Base-by-base conservation (phyloP, 1,139 yeast genomes). In the Magnusiomyces tetraspermus region DNA sequence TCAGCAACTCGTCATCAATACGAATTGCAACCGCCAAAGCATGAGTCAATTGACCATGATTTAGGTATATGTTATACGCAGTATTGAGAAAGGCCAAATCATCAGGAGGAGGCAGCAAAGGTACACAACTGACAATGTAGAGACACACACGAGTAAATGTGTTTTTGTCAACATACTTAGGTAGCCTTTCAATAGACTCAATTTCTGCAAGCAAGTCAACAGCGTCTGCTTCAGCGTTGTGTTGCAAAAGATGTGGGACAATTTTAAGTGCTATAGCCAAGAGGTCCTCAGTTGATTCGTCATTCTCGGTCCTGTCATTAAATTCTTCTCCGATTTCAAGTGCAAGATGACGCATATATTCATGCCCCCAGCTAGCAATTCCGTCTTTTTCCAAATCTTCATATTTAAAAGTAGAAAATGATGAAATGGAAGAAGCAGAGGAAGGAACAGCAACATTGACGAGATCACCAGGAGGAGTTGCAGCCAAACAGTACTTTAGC, bases 211-310 rank as follows among this genome's bases (percentile, higher is more conserved):
- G 75, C 61, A 92, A 74, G 71, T 92, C 99, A 31, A 92, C 96
- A 1, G 98, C 98, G 67, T 92, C 99, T 8, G 97, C 96, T 71
- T 94, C 98, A 38, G 97, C 98, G 67, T 94, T 92, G 71, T 92
- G 97, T 63, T 86, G 83, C 62, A 92, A 76, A 72, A 92, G 92
- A 64, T 83, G 86, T 28, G 97, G 96, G 37, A 87, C 92, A 62
- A 94, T 84, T 61, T 83, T 79, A 60, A 87, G 71, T 2, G 95
- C 79, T 60, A 92, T 76, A 48, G 76, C 75, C 53, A 85, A 70
- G 60, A 94, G 74, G 49, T 76, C 78, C 15, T 66, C 67, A 24
- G 63, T 62, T 30, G 63, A 54, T 48, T 64, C 67, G 48, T 70
- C 73, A 51, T 65, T 64, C 51, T 87, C 96, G 56, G 82, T 72